phyloP scores from a whole-genome alignment of 1,284 basidiomycete genomes.

The Cryptococcus sp. region DNA sequence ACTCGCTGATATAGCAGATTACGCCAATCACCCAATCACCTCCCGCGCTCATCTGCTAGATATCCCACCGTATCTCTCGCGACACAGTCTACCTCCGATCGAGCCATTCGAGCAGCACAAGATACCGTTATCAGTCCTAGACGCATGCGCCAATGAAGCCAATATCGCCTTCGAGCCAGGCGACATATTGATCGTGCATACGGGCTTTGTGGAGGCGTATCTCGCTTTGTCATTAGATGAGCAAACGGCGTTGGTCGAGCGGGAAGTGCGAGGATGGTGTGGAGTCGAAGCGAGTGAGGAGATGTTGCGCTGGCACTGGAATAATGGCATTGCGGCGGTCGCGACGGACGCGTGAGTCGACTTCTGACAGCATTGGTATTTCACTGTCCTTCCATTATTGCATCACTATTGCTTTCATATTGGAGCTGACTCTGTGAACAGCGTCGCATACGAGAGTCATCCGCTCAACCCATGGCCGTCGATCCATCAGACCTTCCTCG shows the following conservation, averaged over 20 bases:
- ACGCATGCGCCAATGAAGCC: constrained; percentile 25
- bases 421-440: not conserved
- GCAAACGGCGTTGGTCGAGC: constrained; percentile 10
- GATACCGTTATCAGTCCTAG: constrained; percentile 35
- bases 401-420: no score
- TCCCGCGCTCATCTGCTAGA: constrained; percentile 55
- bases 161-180: constrained; percentile 38
- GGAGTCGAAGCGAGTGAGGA: constrained; percentile 39
- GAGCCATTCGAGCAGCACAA: constrained; percentile 40
- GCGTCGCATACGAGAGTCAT: constrained; percentile 31
- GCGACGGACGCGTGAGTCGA: constrained; percentile 45
- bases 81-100: constrained; percentile 44
- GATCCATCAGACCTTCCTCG: constrained; percentile 37
- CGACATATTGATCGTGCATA: constrained; percentile 47
- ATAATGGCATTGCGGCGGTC: constrained; percentile 54
- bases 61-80: constrained; percentile 40
- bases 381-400: no score
- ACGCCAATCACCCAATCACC: constrained; percentile 50
- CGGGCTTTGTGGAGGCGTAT: constrained; percentile 49
- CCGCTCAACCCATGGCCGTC: constrained; percentile 1
- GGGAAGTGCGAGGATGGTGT: constrained; percentile 15
- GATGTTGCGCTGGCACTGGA: constrained; percentile 52
- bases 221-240: constrained; percentile 31
- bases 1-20: constrained; percentile 26
- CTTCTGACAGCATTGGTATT: constrained; percentile 1